Base-by-base conservation (phyloP, 306 rosid genomes). In the Vigna unguiculata region DNA sequence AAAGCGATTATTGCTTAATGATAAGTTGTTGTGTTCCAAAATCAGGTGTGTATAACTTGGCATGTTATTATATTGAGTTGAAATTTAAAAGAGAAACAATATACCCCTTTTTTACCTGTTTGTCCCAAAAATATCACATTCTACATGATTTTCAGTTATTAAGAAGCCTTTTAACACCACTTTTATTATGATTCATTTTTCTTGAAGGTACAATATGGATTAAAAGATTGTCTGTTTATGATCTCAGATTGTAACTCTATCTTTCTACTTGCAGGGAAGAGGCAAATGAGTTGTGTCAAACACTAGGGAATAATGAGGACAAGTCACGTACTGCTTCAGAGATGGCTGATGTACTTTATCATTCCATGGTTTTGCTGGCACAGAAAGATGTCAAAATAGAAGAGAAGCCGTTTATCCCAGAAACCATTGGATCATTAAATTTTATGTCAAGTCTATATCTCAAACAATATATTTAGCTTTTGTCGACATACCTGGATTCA, bases 341-440 rank as follows among this genome's bases (percentile, higher is more conserved):
- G 88, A 87, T 89, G 90, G 98, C 88, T 21, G 96, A 95, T 78
- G 89, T 95, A 63, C 81, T 90, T 55, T 95, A 92, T 41, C 98
- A 95, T 74, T 80, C 90, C 66, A 87, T 92, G 93, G 97, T 90
- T 84, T 74, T 90, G 45, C 69, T 92, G 70, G 91, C 92, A 36
- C 45, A 65, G 12, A 84, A 85, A 83, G 96, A 78, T 71, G 98
- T 89, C 55, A 87, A 89, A 52, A 74, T 95, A 45, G 96, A 95
- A 95, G 88, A 88, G 3, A 65, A 88, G 77, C 41, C 93, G 91
- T 2, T 43, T 9, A 9, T 14, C 86, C 45, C 57, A 78, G 66
- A 77, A 71, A 24, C 7, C 60, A 2, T 38, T 65, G 69, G 58
- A 78, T 41, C 17, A 59, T 34, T 85, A 74, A 85, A 45, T 45